These are phyloP conservation scores for Ogataea neopini DNA, from an alignment of 805 yeast genomes.

Conservation along the genomic window DNA sequence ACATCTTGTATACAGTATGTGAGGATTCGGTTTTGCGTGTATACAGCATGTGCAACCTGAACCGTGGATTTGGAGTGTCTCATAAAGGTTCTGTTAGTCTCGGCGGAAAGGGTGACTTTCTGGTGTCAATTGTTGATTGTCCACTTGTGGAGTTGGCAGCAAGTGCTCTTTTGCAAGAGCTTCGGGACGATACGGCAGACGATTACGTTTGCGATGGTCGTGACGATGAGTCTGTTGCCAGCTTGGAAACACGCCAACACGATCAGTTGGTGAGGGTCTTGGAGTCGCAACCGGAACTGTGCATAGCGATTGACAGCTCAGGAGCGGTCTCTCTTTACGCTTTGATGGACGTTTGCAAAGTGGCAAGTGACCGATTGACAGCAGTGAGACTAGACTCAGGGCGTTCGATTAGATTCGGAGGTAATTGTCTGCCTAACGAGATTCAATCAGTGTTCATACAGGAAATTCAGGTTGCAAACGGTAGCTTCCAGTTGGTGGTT, in stretches of 20 bases:
- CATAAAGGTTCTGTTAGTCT: slow-evolving; percentile 54
- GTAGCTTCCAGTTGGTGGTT: slow-evolving; percentile 41
- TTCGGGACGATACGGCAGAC: slow-evolving; percentile 18
- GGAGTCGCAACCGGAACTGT: slow-evolving; percentile 38
- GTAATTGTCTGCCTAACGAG: slow-evolving; percentile 34
- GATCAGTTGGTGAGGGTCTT: slow-evolving; percentile 28
- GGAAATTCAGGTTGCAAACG: slow-evolving; percentile 22
- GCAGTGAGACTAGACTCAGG: slow-evolving; percentile 39
- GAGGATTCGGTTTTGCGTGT: slow-evolving; percentile 59
- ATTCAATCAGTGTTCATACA: slow-evolving; percentile 27
- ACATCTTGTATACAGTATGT: slow-evolving; percentile 65
- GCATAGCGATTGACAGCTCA: slow-evolving; percentile 41
- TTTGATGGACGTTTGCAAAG: slow-evolving; percentile 49
- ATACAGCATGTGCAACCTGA: slow-evolving; percentile 68
- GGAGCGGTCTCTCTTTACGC: slow-evolving; percentile 48
- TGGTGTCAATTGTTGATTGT: slow-evolving; percentile 41
- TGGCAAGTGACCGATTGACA: slow-evolving; percentile 48
- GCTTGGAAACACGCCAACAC: slow-evolving; percentile 17
- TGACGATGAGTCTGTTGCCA: slow-evolving; percentile 13
- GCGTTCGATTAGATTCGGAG: slow-evolving; percentile 23
- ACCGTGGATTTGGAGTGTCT: slow-evolving; percentile 55
- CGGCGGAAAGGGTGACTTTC: slow-evolving; percentile 26
- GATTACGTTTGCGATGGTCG: background rate
- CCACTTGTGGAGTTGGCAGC: slow-evolving; percentile 34
- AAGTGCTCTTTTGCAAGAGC: slow-evolving; percentile 19